Evolutionary conservation across 73 alveolate genomes (phyloP), one percentile per base, ranked within the genome.

Genomic region (Stentor roeselii): DNA sequence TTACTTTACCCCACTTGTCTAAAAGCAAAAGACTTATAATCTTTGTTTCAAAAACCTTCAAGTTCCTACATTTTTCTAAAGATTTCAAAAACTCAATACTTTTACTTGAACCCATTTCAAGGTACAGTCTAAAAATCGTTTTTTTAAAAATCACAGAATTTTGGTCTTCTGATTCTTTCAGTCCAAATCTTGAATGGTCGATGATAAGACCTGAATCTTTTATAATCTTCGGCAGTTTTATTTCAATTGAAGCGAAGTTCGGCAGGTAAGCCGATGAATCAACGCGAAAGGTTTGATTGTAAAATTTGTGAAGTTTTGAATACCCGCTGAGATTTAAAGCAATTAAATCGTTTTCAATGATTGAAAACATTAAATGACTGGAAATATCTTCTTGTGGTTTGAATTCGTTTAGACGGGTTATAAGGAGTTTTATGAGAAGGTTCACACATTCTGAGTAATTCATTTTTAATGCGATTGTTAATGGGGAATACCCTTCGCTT

Each of bases 11-110:
- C 37, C 80, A 67, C 41, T 67, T 67, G 14, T 67, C n/a, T 27
- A 14, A 15, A 67, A 67, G n/a, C 34, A 67, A 27, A 14, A 32
- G 34, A 14, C 37, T 67, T 21, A 67, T 67, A 67, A 67, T 21
- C 14, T n/a, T 21, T 11, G 80, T 34, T 34, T 32, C 37, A 67
- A 67, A 67, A 34, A 67, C 34, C 34, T 67, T 32, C 1, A 27
- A 14, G 34, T 67, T 67, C 37, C 34, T 67, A 32, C 80, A 67
- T 30, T 67, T 67, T 34, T 21, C n/a, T 2, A 67, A 32, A 0
- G 50, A 30, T 67, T 67, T 40, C 14, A 67, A 30, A 67, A 67
- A 67, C n/a, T 67, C 80, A 67, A 67, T 67, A 2, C 80, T 67
- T 67, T 67, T 32, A 21, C 37, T 67, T 15, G 41, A 21, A 40